phyloP scores from a whole-genome alignment of 129 eudicot species.

The Centaurea solstitialis region DNA sequence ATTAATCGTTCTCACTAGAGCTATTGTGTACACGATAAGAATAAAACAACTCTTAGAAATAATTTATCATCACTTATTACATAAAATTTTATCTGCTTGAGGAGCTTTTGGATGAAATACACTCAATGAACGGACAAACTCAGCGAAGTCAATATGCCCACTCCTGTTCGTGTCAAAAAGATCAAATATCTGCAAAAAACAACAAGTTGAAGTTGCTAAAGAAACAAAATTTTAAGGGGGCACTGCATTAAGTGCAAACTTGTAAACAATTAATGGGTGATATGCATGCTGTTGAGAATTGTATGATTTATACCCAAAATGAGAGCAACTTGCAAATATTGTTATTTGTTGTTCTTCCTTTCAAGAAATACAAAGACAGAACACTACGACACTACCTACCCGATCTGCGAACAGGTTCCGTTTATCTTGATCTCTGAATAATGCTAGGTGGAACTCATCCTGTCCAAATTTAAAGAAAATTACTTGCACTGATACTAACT shows the following conservation, averaged over 20 bases:
- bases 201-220: conserved; percentile 7
- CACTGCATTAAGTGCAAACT: not conserved
- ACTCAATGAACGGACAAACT: conserved; percentile 55
- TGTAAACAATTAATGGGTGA: not conserved
- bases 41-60: not conserved
- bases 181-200: conserved; percentile 37
- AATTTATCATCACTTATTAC: conserved; percentile 28
- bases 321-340: not conserved
- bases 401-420: conserved; percentile 53
- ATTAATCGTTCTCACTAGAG: conserved; percentile 9
- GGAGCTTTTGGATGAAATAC: conserved; percentile 68
- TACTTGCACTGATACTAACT: not conserved
- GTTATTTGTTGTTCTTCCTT: not conserved
- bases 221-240: not conserved
- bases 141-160: conserved; percentile 55
- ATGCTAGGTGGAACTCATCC: conserved; percentile 62
- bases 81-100: conserved; percentile 49
- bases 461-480: conserved; percentile 24
- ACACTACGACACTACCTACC: conserved; percentile 36
- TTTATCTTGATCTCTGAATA: conserved; percentile 40
- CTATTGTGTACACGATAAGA: not conserved
- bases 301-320: not conserved
- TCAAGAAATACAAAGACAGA: not conserved
- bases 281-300: not conserved
- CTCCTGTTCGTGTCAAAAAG: conserved; percentile 49